Evolutionary conservation across 1,284 basidiomycete genomes (phyloP), one percentile per base, ranked within the genome.

Genomic region (Gomphus bonarii): DNA sequence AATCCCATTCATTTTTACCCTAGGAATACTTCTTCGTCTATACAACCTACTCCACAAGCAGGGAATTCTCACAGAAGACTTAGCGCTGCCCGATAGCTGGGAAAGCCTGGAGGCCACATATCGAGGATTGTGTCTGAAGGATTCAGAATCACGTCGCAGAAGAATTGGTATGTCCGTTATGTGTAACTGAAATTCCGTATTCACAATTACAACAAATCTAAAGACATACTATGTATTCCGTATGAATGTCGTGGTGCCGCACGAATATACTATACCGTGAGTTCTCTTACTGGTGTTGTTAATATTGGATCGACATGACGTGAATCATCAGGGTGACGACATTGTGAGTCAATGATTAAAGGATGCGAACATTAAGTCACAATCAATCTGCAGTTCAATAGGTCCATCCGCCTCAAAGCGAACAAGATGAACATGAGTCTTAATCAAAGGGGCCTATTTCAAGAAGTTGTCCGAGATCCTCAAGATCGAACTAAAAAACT

Each of bases 181-280:
- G 6, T 54, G 47, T 18, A 40, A 18, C 38, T 58, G 46, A 36
- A 28, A 18, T 33, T 38, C 36, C 40, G 25, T 31, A 22, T 30
- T 30, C 28, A 48, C 50, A 18, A 55, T 7, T 50, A n/a, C 30
- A 38, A 8, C 33, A n/a, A 50, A 25, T 25, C 40, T 33, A 43
- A 50, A 79, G 81, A 84, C 64, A 79, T 95, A 59, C 73, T 94
- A 28, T 81, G 80, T 22, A 80, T 94, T 2, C 89, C 91, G 0
- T 93, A 83, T 76, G 70, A 75, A 56, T 80, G 79, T 49, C 79
- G 85, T 65, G 93, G 93, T 0, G 91, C 86, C 0, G 91, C 92
- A 0, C 68, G 94, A 58, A 73, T 97, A 22, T 95, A 95, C 70
- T 95, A 93, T 66, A 95, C 91, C 35, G 88, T 85, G 63, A 63